Evolutionary conservation across 192 early-diverging fungal genomes (phyloP), one percentile per base, ranked within the genome.

Genomic region (Spizellomyces punctatus): DNA sequence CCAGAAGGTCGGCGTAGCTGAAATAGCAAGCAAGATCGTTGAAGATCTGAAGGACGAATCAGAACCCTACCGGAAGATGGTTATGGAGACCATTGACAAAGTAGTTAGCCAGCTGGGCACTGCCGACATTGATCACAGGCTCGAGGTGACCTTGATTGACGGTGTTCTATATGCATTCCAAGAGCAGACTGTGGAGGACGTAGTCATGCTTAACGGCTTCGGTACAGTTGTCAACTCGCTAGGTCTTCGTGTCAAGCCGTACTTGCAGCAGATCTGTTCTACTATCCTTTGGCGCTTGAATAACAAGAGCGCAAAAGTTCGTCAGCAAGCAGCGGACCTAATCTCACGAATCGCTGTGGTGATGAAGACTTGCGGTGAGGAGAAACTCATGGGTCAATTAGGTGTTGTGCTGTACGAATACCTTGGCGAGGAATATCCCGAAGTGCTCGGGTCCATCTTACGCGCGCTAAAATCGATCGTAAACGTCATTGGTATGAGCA

Each of bases 381-480:
- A 98, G 78, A 93, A 95, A 75, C 76, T 98, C 57, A 94, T 99
- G 92, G 88, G 89, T 7, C 90, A 96, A 66, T 81, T 99, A 55
- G 93, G 94, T 69, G 86, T 92, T n/a, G 89, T 97, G 44, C 79
- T 99, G 21, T 99, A 94, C 79, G 98, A 99, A 79, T 97, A 98
- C 75, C 87, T 99, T 21, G 98, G 98, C 73, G 98, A 99, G 84
- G 98, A 99, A 78, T 99, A 96, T 72, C 98, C 98, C 8, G 98
- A 99, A 74, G 98, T 99, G 0, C 83, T 99, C 58, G 98, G 95
- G 66, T 94, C 92, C 17, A 98, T 99, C 66, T 77, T 99, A 5
- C 90, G 92, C 42, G 98, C 88, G 0, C 81, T 99, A 43, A 95
- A 94, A 76, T 86, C 91, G n/a, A 95, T 99, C 58, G 96, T 98